A percentile compares a stretch with the other conserved stretches of the same genome.
phyloP scores from a whole-genome alignment of 177 flowering plant species.

The Vitis hybrid region DNA sequence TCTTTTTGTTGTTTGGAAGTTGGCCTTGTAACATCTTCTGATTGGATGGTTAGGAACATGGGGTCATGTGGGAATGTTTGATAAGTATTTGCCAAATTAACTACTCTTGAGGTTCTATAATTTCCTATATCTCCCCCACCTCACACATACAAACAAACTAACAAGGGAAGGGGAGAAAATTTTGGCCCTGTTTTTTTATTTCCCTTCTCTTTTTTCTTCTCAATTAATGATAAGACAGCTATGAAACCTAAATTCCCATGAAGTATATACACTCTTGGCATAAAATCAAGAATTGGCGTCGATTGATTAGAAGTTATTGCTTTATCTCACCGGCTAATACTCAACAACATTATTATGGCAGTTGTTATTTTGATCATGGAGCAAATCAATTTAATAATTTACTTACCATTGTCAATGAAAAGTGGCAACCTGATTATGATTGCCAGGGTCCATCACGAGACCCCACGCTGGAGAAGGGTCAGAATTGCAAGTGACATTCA shows the following conservation, averaged over 20 bases:
- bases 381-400: not conserved
- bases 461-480: not conserved
- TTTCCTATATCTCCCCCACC: not conserved
- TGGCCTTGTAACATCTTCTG: conserved; percentile 15
- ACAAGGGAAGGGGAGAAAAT: not conserved
- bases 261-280: too few relatives aligned
- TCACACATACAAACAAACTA: not conserved
- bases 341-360: not conserved
- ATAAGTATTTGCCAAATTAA: not conserved
- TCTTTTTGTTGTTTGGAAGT: conserved; percentile 10
- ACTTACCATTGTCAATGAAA: not conserved
- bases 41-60: conserved; percentile 25
- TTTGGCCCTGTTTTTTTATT: not conserved
- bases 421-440: conserved; percentile 4
- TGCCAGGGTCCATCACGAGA: not conserved
- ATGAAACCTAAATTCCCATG: too few relatives aligned
- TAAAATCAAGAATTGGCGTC: too few relatives aligned
- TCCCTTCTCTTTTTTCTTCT: too few relatives aligned
- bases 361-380: too few relatives aligned
- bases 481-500: not conserved
- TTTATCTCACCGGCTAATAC: not conserved
- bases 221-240: too few relatives aligned
- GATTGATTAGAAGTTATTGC: not conserved
- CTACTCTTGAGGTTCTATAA: too few relatives aligned
- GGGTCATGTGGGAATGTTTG: conserved; percentile 25